These are phyloP conservation scores for Arthrobotrys conoides DNA, from an alignment of 2,329 filamentous ascomycete species.

Conservation along the genomic window DNA sequence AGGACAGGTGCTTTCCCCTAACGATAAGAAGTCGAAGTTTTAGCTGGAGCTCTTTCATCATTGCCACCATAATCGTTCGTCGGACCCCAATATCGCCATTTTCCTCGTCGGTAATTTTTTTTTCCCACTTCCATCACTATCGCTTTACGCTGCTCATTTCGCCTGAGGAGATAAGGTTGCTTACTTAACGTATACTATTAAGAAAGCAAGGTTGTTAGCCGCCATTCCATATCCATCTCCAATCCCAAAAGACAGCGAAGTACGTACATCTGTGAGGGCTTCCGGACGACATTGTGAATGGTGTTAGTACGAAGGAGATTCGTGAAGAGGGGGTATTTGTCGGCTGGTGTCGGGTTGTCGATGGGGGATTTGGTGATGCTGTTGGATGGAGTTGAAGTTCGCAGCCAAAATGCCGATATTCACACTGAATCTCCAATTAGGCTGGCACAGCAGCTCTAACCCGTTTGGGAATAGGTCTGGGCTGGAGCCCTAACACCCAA, in stretches of 20 bases:
- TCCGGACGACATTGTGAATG: conserved; percentile 89
- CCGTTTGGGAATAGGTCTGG: conserved; percentile 47
- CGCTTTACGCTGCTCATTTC: conserved; percentile 36
- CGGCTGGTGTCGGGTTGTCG: conserved; percentile 57
- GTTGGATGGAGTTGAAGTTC: conserved; percentile 57
- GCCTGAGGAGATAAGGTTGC: conserved; percentile 67
- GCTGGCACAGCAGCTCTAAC: conserved; percentile 26
- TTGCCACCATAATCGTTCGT: conserved; percentile 61
- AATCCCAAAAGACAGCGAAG: conserved; percentile 58
- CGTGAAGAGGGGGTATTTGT: conserved; percentile 44
- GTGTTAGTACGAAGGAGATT: conserved; percentile 61
- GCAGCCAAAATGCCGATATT: conserved; percentile 60
- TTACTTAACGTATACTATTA: conserved; percentile 89
- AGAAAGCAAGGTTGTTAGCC: conserved; percentile 63
- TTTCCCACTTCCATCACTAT: conserved; percentile 36
- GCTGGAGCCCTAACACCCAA: conserved; percentile 57
- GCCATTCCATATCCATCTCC: conserved; percentile 5
- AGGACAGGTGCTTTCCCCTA: conserved; percentile 98
- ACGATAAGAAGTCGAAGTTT: conserved; percentile 60
- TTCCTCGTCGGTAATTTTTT: conserved; percentile 17
- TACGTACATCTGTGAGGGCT: conserved; percentile 89
- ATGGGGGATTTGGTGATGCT: conserved; percentile 53
- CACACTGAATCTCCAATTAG: conserved; percentile 56
- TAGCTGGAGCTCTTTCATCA: conserved; percentile 59
- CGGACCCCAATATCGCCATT: not conserved